Conservation (phyloP, 495 filamentous ascomycete genomes). For the Aspergillus panamensis region DNA sequence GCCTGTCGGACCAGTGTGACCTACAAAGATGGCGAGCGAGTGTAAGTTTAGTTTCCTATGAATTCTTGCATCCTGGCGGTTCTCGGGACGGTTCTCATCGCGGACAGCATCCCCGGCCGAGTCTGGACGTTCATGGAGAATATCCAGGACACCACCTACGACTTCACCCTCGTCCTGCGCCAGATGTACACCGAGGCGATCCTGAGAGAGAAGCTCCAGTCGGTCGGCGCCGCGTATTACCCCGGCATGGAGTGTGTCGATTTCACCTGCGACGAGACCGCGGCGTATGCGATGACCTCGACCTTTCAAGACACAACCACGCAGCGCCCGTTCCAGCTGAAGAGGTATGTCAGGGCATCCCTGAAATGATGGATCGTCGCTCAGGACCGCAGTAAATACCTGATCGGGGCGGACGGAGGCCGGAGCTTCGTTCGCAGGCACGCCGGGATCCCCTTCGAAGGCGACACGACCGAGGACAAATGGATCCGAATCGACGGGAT, state of each 20-base stretch:
- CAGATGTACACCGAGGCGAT: conserved; percentile 14
- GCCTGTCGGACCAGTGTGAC: conserved; percentile 35
- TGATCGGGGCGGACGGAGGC: conserved; percentile 49
- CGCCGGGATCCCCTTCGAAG: conserved; percentile 42
- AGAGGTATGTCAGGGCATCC: conserved; percentile 7
- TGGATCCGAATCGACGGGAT: conserved; percentile 50
- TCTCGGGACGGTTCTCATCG: too few relatives aligned
- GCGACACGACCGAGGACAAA: conserved; percentile 40
- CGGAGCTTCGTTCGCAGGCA: conserved; percentile 41
- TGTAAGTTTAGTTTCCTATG: conserved; percentile 9
- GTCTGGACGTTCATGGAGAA: conserved; percentile 23
- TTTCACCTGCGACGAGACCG: neutral
- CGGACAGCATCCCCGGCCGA: conserved; percentile 11
- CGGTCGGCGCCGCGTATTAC: neutral
- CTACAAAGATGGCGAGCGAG: conserved; percentile 43
- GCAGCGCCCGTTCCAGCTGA: neutral
- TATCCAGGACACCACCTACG: conserved; percentile 8
- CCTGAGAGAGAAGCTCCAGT: conserved; percentile 4
- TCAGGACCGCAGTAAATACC: conserved; percentile 31
- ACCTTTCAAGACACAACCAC: neutral
- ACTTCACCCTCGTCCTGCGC: conserved; percentile 12
- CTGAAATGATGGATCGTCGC: too few relatives aligned
- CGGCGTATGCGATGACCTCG: neutral
- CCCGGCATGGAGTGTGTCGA: conserved; percentile 8
- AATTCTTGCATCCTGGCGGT: too few relatives aligned